These are phyloP conservation scores for Kingdonia uniflora DNA, from an alignment of 164 flowering plant species.

Conservation along the genomic window DNA sequence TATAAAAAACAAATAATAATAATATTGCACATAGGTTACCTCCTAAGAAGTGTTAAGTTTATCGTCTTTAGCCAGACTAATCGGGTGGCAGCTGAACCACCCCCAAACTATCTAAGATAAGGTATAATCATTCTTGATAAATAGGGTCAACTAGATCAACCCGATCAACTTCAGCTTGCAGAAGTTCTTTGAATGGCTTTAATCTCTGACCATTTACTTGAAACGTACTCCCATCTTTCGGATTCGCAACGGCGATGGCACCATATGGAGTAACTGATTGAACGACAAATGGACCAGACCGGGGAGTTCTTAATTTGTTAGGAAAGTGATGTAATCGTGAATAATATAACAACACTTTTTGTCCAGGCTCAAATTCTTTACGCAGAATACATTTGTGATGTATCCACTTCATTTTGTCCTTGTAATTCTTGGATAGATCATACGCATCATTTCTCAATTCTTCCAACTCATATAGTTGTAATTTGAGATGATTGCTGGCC, in stretches of 20 bases:
- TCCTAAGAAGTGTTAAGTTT: no score
- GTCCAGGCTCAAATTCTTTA: not conserved
- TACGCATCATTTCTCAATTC: not conserved
- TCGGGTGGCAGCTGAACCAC: no score
- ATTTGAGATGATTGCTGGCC: not conserved
- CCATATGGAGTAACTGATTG: not conserved
- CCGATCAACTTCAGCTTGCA: no score
- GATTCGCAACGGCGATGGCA: not conserved
- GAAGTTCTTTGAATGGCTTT: not conserved
- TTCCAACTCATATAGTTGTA: not conserved
- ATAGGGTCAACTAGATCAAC: no score
- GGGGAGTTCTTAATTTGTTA: not conserved
- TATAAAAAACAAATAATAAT: no score
- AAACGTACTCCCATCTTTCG: not conserved
- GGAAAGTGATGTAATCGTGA: not conserved
- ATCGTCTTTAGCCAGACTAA: no score
- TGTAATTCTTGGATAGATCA: not conserved
- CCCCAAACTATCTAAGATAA: no score
- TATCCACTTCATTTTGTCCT: not conserved
- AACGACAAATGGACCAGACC: not conserved
- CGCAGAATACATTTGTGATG: not conserved
- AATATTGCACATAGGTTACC: no score
- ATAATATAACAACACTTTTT: not conserved
- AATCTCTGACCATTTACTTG: not conserved
- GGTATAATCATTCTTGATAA: no score